A percentile compares a stretch with the other conserved stretches of the same genome.
These are phyloP conservation scores for Suhomyces vadensis DNA, from an alignment of 805 yeast species.

Conservation along the genomic window DNA sequence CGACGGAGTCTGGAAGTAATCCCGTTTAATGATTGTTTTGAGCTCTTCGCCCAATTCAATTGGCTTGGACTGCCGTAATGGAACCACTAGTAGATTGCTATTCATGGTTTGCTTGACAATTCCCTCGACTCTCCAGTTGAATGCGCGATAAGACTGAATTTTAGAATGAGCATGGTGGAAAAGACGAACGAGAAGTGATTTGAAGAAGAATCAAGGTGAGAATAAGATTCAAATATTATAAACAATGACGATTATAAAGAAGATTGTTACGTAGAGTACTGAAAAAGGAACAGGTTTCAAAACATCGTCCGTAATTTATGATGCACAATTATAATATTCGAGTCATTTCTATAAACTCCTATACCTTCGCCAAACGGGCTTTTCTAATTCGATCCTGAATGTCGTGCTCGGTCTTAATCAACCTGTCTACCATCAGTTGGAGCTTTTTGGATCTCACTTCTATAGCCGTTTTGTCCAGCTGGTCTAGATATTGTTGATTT, in stretches of 20 bases:
- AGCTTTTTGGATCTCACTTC: conserved; percentile 20
- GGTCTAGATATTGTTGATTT: conserved; percentile 9
- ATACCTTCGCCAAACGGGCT: not conserved
- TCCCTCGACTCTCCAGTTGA: too few relatives aligned
- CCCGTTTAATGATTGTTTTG: conserved; percentile 47
- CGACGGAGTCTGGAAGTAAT: conserved; percentile 42
- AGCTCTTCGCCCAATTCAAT: conserved; percentile 42
- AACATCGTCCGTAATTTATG: not conserved
- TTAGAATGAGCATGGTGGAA: too few relatives aligned
- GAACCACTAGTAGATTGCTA: conserved; percentile 50
- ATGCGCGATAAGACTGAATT: too few relatives aligned
- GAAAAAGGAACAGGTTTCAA: conserved; percentile 3
- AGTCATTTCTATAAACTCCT: too few relatives aligned
- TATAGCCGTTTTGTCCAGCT: conserved; percentile 21
- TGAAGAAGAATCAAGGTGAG: too few relatives aligned
- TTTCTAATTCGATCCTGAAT: conserved; percentile 3
- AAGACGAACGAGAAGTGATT: too few relatives aligned
- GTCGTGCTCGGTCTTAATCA: not conserved
- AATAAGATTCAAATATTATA: too few relatives aligned
- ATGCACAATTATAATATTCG: not conserved
- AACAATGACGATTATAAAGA: too few relatives aligned
- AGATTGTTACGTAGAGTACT: too few relatives aligned
- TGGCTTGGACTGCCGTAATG: conserved; percentile 48
- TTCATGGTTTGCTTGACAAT: too few relatives aligned
- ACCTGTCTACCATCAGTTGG: conserved; percentile 25